Conservation (phyloP, 1,139 yeast species). For the Yamadazyma pseudoaaseri region DNA sequence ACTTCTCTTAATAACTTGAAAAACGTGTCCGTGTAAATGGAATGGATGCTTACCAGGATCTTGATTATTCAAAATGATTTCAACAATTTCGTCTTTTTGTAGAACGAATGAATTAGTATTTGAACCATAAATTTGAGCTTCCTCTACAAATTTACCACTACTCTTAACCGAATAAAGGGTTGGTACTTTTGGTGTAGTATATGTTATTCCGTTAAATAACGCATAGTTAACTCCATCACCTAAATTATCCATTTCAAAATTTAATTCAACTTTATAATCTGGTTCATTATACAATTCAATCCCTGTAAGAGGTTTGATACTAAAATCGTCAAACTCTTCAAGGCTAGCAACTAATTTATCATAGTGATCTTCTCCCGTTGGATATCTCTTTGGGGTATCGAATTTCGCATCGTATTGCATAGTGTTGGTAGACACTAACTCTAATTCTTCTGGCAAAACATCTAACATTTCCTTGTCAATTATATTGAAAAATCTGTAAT, state of each 20-base stretch:
- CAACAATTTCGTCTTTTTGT: slow-evolving; percentile 65
- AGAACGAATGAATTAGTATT: slow-evolving; percentile 74
- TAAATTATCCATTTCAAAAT: slow-evolving; percentile 76
- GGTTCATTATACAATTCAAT: slow-evolving; percentile 57
- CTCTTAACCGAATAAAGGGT: slow-evolving; percentile 71
- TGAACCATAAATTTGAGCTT: slow-evolving; percentile 58
- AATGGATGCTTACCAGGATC: slow-evolving; percentile 87
- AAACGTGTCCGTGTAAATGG: slow-evolving; percentile 81
- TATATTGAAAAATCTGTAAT: slow-evolving; percentile 75
- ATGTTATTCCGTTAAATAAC: slow-evolving; percentile 83
- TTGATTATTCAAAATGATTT: slow-evolving; percentile 64
- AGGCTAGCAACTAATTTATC: slow-evolving; percentile 37
- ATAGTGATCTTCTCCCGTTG: slow-evolving; percentile 11
- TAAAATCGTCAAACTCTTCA: slow-evolving; percentile 63
- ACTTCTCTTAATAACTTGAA: slow-evolving; percentile 54
- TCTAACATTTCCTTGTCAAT: slow-evolving; percentile 84
- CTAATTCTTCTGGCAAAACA: slow-evolving; percentile 57
- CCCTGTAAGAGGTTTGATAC: slow-evolving; percentile 55
- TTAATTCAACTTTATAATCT: slow-evolving; percentile 63
- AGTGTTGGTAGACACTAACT: slow-evolving; percentile 70
- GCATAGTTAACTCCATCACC: slow-evolving; percentile 86
- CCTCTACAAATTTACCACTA: slow-evolving; percentile 53
- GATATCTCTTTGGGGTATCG: slow-evolving; percentile 36
- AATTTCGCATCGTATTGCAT: slow-evolving; percentile 54
- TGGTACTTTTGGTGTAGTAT: slow-evolving; percentile 78